phyloP scores from a whole-genome alignment of 768 basidiomycete genomes.

The Rhizopogon vesiculosus region DNA sequence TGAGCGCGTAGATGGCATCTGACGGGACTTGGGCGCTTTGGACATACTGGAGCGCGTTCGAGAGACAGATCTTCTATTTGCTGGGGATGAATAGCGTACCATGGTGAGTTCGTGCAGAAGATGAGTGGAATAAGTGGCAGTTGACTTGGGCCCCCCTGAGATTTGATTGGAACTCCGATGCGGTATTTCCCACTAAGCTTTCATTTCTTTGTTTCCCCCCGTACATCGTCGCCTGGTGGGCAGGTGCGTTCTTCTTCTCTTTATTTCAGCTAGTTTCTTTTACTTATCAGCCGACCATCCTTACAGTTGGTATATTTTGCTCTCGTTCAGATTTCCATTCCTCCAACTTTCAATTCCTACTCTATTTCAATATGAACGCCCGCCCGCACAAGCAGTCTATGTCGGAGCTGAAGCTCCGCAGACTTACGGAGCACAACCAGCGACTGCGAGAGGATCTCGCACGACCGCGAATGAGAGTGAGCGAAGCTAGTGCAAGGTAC shows the following conservation, averaged over 20 bases:
- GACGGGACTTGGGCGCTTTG: slow-evolving; percentile 2
- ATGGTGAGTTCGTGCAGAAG: slow-evolving; percentile 5
- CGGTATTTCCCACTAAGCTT: slow-evolving; percentile 2
- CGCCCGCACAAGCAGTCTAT: slow-evolving; percentile 91
- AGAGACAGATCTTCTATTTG: neutral
- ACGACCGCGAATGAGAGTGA: slow-evolving; percentile 84
- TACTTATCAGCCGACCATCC: neutral
- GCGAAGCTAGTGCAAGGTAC: slow-evolving; percentile 86
- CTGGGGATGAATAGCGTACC: slow-evolving; percentile 1
- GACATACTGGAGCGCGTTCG: slow-evolving; percentile 3
- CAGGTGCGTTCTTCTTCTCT: slow-evolving; percentile 9
- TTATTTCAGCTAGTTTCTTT: slow-evolving; percentile 10
- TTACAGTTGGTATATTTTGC: neutral
- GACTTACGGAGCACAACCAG: slow-evolving; percentile 92
- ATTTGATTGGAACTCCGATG: slow-evolving; percentile 2
- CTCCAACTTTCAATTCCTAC: neutral
- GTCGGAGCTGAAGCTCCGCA: slow-evolving; percentile 94
- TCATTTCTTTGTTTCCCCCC: slow-evolving; percentile 1
- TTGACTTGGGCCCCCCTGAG: slow-evolving; percentile 1
- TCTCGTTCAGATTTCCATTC: neutral
- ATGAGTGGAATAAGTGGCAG: slow-evolving; percentile 1
- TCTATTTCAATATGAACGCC: slow-evolving; percentile 49
- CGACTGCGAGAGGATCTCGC: slow-evolving; percentile 86
- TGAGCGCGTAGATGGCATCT: neutral
- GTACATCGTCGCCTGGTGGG: slow-evolving; percentile 3